These are phyloP conservation scores for Taiozyma onychis DNA, from an alignment of 1,139 yeast species.

Conservation along the genomic window DNA sequence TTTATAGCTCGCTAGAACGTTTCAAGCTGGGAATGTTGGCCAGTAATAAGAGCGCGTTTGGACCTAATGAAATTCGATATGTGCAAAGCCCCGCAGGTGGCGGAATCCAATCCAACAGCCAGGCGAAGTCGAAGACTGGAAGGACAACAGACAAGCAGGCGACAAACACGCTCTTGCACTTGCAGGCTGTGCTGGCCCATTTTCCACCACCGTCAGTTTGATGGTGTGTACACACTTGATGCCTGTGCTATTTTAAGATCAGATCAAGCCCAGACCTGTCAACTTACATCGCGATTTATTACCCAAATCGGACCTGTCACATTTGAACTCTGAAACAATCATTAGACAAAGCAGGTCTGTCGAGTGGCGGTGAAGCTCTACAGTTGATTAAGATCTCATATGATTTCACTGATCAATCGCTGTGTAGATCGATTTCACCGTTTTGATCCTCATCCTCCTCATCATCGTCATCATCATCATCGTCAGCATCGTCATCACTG, in stretches of 20 bases:
- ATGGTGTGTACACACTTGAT: too few relatives aligned
- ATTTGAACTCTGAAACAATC: too few relatives aligned
- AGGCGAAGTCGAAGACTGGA: not conserved
- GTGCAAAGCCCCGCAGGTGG: not conserved
- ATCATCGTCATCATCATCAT: constrained; percentile 21
- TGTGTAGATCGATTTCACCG: constrained; percentile 24
- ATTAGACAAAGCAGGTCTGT: too few relatives aligned
- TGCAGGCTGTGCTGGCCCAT: not conserved
- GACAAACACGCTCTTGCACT: not conserved
- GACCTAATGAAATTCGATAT: not conserved
- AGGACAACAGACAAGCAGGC: too few relatives aligned
- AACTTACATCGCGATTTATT: not conserved
- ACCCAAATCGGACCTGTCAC: too few relatives aligned
- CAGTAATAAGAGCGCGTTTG: not conserved
- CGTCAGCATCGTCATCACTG: constrained; percentile 24
- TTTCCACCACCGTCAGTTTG: not conserved
- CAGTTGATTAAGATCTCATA: not conserved
- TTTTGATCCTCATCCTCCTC: constrained; percentile 25
- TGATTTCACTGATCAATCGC: constrained; percentile 10
- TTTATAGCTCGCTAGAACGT: not conserved
- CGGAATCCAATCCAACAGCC: not conserved
- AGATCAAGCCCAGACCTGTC: not conserved
- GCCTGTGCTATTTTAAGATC: not conserved
- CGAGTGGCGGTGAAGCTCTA: not conserved
- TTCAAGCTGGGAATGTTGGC: not conserved